These are phyloP conservation scores for Gomphus bonarii DNA, from an alignment of 1,284 basidiomycete species.

Conservation along the genomic window DNA sequence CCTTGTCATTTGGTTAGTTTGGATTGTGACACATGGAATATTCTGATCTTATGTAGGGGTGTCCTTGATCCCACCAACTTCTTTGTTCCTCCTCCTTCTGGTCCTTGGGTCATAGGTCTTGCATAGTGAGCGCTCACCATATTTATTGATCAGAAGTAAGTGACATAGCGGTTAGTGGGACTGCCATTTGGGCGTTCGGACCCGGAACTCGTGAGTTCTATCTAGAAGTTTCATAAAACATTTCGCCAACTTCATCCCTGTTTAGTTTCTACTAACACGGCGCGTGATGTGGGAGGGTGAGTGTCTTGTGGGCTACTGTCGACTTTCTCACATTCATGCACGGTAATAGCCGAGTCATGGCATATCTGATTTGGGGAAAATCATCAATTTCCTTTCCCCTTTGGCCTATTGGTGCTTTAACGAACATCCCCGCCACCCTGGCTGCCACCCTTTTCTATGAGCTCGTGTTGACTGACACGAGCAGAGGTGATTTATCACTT, in stretches of 20 bases:
- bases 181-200: slow-evolving; percentile 50
- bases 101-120: slow-evolving; percentile 42
- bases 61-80: slow-evolving; percentile 53
- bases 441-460: slow-evolving; percentile 43
- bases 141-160: not conserved
- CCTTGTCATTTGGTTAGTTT: slow-evolving; percentile 8
- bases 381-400: slow-evolving; percentile 45
- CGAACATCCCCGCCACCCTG: slow-evolving; percentile 53
- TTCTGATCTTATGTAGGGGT: slow-evolving; percentile 30
- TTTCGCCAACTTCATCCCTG: not conserved
- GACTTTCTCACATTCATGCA: slow-evolving; percentile 7
- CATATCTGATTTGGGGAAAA: slow-evolving; percentile 46
- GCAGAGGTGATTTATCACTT: slow-evolving; percentile 32
- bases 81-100: slow-evolving; percentile 39
- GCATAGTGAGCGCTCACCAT: slow-evolving; percentile 35
- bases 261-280: slow-evolving; percentile 51
- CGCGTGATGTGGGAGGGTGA: slow-evolving; percentile 50
- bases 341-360: slow-evolving; percentile 33
- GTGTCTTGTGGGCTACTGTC: not conserved
- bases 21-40: not conserved
- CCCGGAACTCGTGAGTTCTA: slow-evolving; percentile 33
- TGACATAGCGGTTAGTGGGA: slow-evolving; percentile 26
- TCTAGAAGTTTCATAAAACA: not conserved
- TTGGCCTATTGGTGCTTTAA: slow-evolving; percentile 51
- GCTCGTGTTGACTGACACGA: slow-evolving; percentile 41